Percentiles rank a stretch among this genome's conserved stretches.
Evolutionary conservation across 2,329 filamentous ascomycete genomes (phyloP).

Genomic region (Ambrosiella cleistominuta): DNA sequence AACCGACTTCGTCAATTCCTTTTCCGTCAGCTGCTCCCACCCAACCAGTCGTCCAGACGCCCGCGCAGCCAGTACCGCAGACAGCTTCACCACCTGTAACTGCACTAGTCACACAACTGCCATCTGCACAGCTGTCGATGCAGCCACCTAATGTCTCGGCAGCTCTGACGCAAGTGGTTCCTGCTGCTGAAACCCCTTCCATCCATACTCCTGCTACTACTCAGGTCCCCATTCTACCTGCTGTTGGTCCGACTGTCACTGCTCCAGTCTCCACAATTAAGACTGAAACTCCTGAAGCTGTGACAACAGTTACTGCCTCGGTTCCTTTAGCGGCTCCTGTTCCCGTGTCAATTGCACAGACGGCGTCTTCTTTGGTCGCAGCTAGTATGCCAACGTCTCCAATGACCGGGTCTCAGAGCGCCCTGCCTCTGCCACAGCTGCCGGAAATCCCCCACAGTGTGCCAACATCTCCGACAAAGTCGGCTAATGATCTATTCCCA

Average conservation of each 20-base stretch:
- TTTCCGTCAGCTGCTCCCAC: background rate
- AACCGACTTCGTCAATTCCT: background rate
- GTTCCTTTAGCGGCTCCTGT: slow-evolving; percentile 8
- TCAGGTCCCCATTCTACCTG: background rate
- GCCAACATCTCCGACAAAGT: background rate
- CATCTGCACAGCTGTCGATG: background rate
- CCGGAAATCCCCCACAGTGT: background rate
- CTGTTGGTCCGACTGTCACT: background rate
- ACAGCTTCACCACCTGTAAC: no score
- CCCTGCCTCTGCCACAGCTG: background rate
- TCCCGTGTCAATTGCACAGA: slow-evolving; percentile 6
- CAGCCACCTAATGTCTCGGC: no score
- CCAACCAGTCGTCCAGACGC: no score
- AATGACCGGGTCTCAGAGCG: background rate
- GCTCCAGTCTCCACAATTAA: background rate
- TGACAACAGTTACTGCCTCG: slow-evolving; percentile 8
- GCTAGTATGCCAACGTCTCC: background rate
- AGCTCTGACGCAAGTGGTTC: background rate
- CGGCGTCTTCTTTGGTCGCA: background rate
- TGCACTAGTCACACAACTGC: background rate
- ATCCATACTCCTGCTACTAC: background rate
- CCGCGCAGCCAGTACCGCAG: no score
- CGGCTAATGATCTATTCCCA: background rate
- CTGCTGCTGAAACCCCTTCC: background rate
- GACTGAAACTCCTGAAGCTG: background rate